phyloP scores from a whole-genome alignment of 768 basidiomycete genomes.

The Pisolithus albus region DNA sequence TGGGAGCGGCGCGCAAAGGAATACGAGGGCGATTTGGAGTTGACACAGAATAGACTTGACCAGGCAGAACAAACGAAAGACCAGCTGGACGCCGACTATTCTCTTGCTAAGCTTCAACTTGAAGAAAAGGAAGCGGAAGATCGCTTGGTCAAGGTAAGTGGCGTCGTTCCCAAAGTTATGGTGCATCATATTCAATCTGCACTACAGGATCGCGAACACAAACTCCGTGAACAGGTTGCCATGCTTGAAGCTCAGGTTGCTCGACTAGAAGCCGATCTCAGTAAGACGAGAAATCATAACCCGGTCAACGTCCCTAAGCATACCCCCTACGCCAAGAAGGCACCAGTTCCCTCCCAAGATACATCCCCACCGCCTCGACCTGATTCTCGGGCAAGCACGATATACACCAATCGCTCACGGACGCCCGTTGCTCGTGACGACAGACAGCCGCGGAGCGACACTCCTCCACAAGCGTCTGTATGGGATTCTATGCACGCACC shows the following conservation, averaged over 20 bases:
- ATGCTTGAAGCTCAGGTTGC: conserved; percentile 54
- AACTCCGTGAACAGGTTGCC: conserved; percentile 59
- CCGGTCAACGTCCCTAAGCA: conserved; percentile 25
- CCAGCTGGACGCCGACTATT: conserved; percentile 67
- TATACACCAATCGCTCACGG: conserved; percentile 43
- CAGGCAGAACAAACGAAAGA: conserved; percentile 56
- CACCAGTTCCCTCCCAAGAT: conserved; percentile 15
- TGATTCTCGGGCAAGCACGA: conserved; percentile 68
- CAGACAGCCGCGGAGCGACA: conserved; percentile 30
- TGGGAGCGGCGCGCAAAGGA: conserved; percentile 79
- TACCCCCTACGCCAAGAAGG: conserved; percentile 36
- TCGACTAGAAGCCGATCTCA: conserved; percentile 52
- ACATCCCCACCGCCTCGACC: conserved; percentile 49
- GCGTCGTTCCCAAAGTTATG: not conserved
- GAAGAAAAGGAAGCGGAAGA: conserved; percentile 72
- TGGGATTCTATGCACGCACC: conserved; percentile 69
- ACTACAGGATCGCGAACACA: conserved; percentile 61
- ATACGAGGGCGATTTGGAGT: conserved; percentile 56
- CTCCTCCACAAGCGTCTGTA: conserved; percentile 53
- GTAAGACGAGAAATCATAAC: conserved; percentile 34
- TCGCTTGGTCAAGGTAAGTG: conserved; percentile 55
- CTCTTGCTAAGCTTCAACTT: conserved; percentile 59
- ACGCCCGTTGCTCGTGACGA: conserved; percentile 42
- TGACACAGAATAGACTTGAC: conserved; percentile 54
- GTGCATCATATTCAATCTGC: conserved; percentile 2